A percentile compares a stretch with the other conserved stretches of the same genome.
Conservation (phyloP, 257 asterid species). For the Dorcoceras hygrometricum region DNA sequence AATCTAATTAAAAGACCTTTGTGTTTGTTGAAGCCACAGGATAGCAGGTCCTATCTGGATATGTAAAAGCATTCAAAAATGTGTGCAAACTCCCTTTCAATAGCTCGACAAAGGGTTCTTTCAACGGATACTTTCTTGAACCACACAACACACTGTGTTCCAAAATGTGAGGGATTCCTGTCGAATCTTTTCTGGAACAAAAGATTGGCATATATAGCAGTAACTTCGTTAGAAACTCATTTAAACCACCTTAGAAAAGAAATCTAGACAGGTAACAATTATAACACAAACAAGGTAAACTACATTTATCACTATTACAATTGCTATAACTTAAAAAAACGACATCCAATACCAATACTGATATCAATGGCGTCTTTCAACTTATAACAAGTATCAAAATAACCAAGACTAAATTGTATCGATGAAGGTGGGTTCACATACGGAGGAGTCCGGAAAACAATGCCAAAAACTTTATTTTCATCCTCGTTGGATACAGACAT, state of each 20-base stretch:
- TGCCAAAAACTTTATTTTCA: constrained; percentile 94
- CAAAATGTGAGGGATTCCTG: constrained; percentile 95
- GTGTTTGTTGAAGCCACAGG: constrained; percentile 97
- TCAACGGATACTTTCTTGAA: constrained; percentile 94
- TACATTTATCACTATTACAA: background rate
- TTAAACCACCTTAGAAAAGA: background rate
- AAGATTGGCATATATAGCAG: constrained; percentile 8
- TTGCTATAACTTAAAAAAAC: constrained; percentile 10
- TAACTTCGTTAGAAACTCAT: constrained; percentile 17
- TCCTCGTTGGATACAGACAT: constrained; percentile 94
- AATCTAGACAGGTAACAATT: background rate
- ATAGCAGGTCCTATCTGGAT: constrained; percentile 98
- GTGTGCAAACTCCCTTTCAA: constrained; percentile 95
- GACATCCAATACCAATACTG: background rate
- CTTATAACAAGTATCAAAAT: background rate
- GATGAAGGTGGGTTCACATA: constrained; percentile 34
- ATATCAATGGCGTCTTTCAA: background rate
- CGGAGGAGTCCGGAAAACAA: constrained; percentile 97
- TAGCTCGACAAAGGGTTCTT: constrained; percentile 96
- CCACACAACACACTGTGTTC: constrained; percentile 98
- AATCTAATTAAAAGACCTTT: constrained; percentile 50
- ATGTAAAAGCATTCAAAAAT: constrained; percentile 93
- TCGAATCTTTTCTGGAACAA: constrained; percentile 89
- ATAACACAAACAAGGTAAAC: background rate
- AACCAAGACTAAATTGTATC: constrained; percentile 1